phyloP scores from a whole-genome alignment of 148 eudicot species.

The Chenopodium berlandieri region DNA sequence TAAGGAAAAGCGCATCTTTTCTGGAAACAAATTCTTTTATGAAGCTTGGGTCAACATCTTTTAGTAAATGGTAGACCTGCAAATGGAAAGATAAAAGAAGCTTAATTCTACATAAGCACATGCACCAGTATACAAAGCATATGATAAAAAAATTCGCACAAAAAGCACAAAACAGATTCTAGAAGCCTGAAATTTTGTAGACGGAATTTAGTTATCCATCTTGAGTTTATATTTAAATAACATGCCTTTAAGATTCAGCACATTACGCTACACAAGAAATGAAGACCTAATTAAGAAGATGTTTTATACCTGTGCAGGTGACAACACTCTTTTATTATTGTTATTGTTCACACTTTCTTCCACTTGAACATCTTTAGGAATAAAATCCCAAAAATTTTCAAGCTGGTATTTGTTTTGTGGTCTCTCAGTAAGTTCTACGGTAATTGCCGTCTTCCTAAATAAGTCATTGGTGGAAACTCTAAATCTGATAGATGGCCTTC shows the following conservation, averaged over 20 bases:
- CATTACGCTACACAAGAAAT: not conserved
- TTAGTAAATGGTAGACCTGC: constrained; percentile 59
- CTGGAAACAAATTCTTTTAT: constrained; percentile 50
- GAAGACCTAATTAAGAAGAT: not conserved
- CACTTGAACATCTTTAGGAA: constrained; percentile 56
- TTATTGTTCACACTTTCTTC: constrained; percentile 38
- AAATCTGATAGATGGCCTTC: constrained; percentile 59
- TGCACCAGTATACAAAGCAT: not conserved
- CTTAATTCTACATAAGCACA: not conserved
- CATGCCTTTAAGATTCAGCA: not conserved
- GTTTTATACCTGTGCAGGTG: constrained; percentile 64
- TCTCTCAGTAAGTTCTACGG: constrained; percentile 54
- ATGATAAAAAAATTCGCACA: not conserved
- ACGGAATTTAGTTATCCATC: not conserved
- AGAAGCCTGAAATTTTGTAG: not conserved
- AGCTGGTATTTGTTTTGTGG: constrained; percentile 34
- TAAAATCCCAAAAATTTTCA: constrained; percentile 67
- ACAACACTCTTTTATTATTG: constrained; percentile 46
- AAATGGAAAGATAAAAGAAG: constrained; percentile 17
- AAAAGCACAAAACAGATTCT: constrained; percentile 4
- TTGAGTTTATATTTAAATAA: not conserved
- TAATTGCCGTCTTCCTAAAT: constrained; percentile 65
- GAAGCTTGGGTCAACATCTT: constrained; percentile 52
- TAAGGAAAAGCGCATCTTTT: constrained; percentile 54
- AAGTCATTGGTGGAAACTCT: constrained; percentile 60